A percentile compares a stretch with the other conserved stretches of the same genome.
phyloP scores from a whole-genome alignment of 78 protist species.

The Chrysochromulina tobinii region DNA sequence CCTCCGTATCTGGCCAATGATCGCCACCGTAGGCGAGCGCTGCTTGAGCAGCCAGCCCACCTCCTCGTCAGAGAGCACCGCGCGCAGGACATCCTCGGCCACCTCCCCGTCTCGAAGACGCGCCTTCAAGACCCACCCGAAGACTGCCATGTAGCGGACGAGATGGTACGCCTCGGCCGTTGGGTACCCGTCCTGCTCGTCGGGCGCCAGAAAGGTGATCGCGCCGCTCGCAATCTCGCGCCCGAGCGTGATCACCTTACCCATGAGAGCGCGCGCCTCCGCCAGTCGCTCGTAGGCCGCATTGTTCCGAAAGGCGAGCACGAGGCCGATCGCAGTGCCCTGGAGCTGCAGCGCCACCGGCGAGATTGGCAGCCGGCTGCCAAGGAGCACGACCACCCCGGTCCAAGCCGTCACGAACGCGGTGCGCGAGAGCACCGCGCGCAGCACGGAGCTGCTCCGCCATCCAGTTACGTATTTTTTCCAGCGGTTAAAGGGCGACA shows the following conservation, averaged over 20 bases:
- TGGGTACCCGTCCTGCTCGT: not conserved
- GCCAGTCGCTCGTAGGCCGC: not conserved
- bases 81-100: not conserved
- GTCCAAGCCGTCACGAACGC: no score
- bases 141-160: not conserved
- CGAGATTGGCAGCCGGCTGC: not conserved
- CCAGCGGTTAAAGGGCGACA: no score
- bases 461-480: no score
- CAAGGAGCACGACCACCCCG: no score
- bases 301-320: not conserved
- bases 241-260: not conserved
- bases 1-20: not conserved
- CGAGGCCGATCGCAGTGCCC: not conserved
- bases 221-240: not conserved
- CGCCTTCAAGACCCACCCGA: not conserved
- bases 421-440: no score
- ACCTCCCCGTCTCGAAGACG: not conserved
- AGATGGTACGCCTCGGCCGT: no score
- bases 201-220: not conserved
- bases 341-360: not conserved
- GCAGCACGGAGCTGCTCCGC: no score
- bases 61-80: not conserved
- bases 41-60: not conserved
- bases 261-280: constrained; percentile 4
- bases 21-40: not conserved